Base-by-base conservation (phyloP, 1,284 basidiomycete species). In the Peniophora sp. region DNA sequence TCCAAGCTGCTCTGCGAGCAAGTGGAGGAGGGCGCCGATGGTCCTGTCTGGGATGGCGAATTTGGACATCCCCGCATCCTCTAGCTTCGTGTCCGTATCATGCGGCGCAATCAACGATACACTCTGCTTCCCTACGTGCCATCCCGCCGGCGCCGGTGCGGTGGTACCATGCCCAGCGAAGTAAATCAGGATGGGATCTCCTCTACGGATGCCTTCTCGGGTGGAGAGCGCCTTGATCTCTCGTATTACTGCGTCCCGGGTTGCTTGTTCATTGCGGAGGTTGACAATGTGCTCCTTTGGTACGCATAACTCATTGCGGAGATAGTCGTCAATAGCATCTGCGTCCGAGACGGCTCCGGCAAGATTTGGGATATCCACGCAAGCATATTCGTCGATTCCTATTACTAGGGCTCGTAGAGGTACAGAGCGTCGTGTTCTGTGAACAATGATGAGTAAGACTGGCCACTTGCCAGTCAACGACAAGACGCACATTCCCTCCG, bases 121-220 rank as follows among this genome's bases (percentile, higher is more conserved):
- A 3, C 23, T 24, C 14, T 45, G 20, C 8, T n/a, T 41, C 8
- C 20, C 39, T 22, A 41, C 20, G 20, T n/a, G 15, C 39, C 39
- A 41, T 6, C 39, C 20, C 20, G 6, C 20, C 15, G 39, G 39
- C 39, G n/a, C n/a, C 9, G 10, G 6, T 24, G 43, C 5, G 43
- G 43, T 24, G 9, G 39, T 9, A 3, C 43, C 43, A 52, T 72
- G 69, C 2, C 70, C 70, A 8, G 69, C 66, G 50, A 62, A 72
- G 53, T 63, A 70, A 39, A 72, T 65, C 37, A 70, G 56, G 34
- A 71, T 67, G 14, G 60, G 57, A 3, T 61, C 54, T 24, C 61
- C 60, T 36, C 54, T 52, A 18, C 53, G 41, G 42, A 67, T 66
- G 9, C 51, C 47, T 1, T 34, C 24, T 47, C 66, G 62, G 17